Evolutionary conservation across 257 asterid species (phyloP).

Genomic region (Schizonepeta tenuifolia): DNA sequence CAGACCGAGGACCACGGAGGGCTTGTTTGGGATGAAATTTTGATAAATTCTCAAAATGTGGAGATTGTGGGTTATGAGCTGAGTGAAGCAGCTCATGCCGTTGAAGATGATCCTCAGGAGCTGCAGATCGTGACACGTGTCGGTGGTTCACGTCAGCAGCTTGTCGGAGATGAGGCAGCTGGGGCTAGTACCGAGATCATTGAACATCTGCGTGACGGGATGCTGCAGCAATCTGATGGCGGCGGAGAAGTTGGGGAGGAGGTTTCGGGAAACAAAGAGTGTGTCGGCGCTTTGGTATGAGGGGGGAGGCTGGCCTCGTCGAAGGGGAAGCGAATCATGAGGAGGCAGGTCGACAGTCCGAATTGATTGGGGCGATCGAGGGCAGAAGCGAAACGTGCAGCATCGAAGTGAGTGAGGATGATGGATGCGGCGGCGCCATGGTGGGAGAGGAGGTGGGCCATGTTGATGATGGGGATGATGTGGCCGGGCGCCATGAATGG

Average conservation of each 20-base stretch:
- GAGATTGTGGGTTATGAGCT: not conserved
- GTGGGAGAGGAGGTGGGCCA: conserved; percentile 45
- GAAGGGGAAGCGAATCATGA: conserved; percentile 44
- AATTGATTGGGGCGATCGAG: no score
- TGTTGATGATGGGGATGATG: conserved; percentile 60
- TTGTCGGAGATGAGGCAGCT: conserved; percentile 15
- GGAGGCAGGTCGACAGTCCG: conserved; percentile 40
- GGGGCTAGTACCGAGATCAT: not conserved
- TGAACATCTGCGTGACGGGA: not conserved
- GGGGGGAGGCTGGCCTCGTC: conserved; percentile 52
- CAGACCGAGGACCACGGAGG: not conserved
- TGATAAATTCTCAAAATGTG: not conserved
- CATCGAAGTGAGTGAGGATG: conserved; percentile 48
- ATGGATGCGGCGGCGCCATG: conserved; percentile 40
- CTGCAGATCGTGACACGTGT: not conserved
- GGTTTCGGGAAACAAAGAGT: conserved; percentile 41
- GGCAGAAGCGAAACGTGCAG: conserved; percentile 37
- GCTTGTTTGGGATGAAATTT: not conserved
- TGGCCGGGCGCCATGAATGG: conserved; percentile 48
- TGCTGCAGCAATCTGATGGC: conserved; percentile 33
- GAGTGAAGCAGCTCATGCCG: conserved; percentile 3
- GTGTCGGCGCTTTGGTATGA: conserved; percentile 57
- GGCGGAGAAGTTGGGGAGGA: conserved; percentile 35
- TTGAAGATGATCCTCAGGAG: not conserved
- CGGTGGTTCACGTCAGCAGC: not conserved